Conservation (phyloP, 768 basidiomycete species). For the Gloeostereum incarnatum region DNA sequence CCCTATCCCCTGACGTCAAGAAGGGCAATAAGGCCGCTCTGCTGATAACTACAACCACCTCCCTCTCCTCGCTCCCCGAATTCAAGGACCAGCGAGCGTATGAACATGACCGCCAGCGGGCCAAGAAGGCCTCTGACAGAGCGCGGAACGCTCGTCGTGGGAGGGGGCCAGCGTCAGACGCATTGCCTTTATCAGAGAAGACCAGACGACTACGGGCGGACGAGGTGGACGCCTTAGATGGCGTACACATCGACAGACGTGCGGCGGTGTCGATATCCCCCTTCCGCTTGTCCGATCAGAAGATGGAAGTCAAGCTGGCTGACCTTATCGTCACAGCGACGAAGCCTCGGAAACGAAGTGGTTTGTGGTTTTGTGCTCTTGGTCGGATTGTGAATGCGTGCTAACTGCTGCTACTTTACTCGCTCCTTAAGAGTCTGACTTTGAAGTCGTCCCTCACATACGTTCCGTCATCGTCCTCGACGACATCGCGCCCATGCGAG, state of each 20-base stretch:
- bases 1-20: too few species aligned
- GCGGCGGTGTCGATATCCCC: slow-evolving; percentile 1
- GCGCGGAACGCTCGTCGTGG: slow-evolving; percentile 25
- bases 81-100: slow-evolving; percentile 35
- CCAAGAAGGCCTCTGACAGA: slow-evolving; percentile 31
- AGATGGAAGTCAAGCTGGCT: slow-evolving; percentile 21
- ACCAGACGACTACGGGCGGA: slow-evolving; percentile 10
- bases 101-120: slow-evolving; percentile 39
- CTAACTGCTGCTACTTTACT: neutral
- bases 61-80: slow-evolving; percentile 10
- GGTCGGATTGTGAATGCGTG: slow-evolving; percentile 1
- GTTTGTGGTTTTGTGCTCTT: slow-evolving; percentile 16
- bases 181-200: slow-evolving; percentile 9
- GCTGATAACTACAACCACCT: too few species aligned
- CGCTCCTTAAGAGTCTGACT: slow-evolving; percentile 32
- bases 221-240: slow-evolving; percentile 11
- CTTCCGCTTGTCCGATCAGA: neutral
- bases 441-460: slow-evolving; percentile 45
- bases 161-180: too few species aligned
- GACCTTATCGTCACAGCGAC: slow-evolving; percentile 20
- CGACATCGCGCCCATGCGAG: slow-evolving; percentile 26
- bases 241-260: slow-evolving; percentile 6
- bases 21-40: neutral
- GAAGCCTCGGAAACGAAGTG: slow-evolving; percentile 31
- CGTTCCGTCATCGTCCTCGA: slow-evolving; percentile 52